phyloP scores from a whole-genome alignment of 257 asterid species.

The Lycium ferocissimum region DNA sequence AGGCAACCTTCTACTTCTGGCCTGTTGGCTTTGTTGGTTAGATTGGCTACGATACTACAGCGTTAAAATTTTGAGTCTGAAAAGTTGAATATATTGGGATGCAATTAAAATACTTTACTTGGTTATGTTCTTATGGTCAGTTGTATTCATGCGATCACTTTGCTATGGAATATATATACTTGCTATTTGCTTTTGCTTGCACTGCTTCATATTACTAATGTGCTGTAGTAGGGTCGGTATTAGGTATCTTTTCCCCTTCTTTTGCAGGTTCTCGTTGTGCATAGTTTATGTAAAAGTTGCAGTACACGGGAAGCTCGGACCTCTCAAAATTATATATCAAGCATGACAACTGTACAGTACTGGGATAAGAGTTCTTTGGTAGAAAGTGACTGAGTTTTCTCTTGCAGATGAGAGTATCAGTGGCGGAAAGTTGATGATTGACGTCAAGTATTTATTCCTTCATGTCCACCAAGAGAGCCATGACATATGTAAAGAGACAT shows the following conservation, averaged over 20 bases:
- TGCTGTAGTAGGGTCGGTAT: neutral
- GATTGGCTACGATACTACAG: neutral
- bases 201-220: neutral
- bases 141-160: neutral
- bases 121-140: neutral
- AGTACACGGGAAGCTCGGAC: neutral
- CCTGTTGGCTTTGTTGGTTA: neutral
- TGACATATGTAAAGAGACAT: slow-evolving; percentile 42
- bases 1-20: neutral
- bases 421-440: slow-evolving; percentile 46
- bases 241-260: neutral
- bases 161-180: neutral
- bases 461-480: slow-evolving; percentile 46
- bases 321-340: neutral
- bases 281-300: neutral
- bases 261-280: neutral
- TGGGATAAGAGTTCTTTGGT: neutral
- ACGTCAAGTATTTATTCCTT: slow-evolving; percentile 44
- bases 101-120: neutral
- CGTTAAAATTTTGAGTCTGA: no score
- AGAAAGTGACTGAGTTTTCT: slow-evolving; percentile 8
- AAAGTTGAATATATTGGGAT: no score
- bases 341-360: neutral
- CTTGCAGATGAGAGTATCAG: slow-evolving; percentile 39
- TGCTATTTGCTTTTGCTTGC: neutral